Evolutionary conservation across 1,284 basidiomycete genomes (phyloP).

Genomic region (Ganoderma lucidum): DNA sequence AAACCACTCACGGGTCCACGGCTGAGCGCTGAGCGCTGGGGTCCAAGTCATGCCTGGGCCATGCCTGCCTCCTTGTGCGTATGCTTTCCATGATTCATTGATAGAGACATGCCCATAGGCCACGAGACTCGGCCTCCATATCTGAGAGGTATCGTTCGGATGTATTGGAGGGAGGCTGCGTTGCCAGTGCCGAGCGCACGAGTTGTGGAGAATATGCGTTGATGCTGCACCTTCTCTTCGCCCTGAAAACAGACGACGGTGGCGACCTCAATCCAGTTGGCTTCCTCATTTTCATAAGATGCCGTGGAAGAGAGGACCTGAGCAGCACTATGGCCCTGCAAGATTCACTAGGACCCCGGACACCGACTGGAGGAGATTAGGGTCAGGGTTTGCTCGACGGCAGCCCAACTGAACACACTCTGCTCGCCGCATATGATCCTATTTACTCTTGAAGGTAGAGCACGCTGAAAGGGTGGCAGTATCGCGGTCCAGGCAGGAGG

Average conservation of each 20-base stretch:
- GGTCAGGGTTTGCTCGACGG: conserved; percentile 2
- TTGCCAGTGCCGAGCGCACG: no score
- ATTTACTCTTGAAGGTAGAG: not conserved
- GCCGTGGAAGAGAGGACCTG: not conserved
- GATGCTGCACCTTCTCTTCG: not conserved
- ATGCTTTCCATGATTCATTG: not conserved
- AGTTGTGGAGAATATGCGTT: no score
- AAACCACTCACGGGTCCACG: not conserved
- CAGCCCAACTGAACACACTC: not conserved
- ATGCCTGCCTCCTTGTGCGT: not conserved
- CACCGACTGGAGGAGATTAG: not conserved
- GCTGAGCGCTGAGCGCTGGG: not conserved
- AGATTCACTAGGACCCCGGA: conserved; percentile 2
- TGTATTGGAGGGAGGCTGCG: no score
- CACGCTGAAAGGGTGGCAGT: not conserved
- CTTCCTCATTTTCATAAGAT: not conserved
- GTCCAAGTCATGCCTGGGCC: no score
- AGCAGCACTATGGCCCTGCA: not conserved
- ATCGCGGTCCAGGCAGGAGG: not conserved
- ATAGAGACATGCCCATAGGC: not conserved
- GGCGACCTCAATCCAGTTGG: not conserved
- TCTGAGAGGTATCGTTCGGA: no score
- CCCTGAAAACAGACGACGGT: not conserved
- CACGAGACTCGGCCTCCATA: not conserved
- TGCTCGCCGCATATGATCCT: not conserved